Base-by-base conservation (phyloP, 768 basidiomycete species). In the Hortiboletus flavorubellus region DNA sequence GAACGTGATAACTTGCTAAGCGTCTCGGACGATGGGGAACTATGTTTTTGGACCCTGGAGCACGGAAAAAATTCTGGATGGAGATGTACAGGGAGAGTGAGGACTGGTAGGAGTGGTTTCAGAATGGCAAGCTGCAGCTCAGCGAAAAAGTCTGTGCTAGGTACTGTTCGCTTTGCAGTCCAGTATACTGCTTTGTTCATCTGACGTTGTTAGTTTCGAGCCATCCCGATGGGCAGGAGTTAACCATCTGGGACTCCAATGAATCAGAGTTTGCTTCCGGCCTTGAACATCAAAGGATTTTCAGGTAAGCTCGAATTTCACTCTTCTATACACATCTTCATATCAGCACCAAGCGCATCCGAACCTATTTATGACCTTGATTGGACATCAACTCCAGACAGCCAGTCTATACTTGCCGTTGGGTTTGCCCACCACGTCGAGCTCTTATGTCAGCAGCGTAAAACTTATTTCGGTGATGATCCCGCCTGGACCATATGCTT, bases 241-340 rank as follows among this genome's bases (percentile, higher is more conserved):
- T 98, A 44, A 93, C 93, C 0, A 93, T 98, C 16, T 98, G 96
- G 96, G 93, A 98, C 70, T 97, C 94, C 0, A 88, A 88, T 49
- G 90, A 91, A 69, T 94, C 91, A 16, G 91, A 96, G 70, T 98
- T 98, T 70, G 85, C 92, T 8, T 87, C 89, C 5, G 95, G 95
- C 3, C 75, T 95, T 46, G 95, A 97, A 69, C 89, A 86, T 66
- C 77, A 79, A 40, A 76, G 78, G 38, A 68, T 82, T 14, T 86
- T 82, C 56, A 77, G 75, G 91, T 91, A 64, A 60, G 76, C 60
- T 39, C 33, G 7, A 33, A 15, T 33, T 41, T 43, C 18, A 16
- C 16, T 39, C 14, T 41, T 42, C 9, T 26, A n/a, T 16, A n/a
- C 9, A 45, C 14, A 40, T 23, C 15, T 49, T 54, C 16, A 60